These are phyloP conservation scores for Sporisorium scitamineum DNA, from an alignment of 1,284 basidiomycete species.

Conservation along the genomic window DNA sequence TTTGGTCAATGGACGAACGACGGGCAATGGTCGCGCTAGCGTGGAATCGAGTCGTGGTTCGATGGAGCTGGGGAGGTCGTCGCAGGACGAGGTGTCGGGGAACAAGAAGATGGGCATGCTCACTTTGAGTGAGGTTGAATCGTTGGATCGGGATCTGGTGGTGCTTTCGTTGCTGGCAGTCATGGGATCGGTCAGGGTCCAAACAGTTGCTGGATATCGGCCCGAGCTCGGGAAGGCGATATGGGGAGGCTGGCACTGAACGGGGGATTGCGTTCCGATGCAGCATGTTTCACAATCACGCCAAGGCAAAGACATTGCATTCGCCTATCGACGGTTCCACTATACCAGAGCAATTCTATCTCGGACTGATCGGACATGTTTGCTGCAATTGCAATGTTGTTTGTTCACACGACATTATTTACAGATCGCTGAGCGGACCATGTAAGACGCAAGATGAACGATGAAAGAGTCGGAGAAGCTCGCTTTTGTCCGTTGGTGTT, in stretches of 20 bases:
- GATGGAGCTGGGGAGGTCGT: neutral
- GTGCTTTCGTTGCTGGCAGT: slow-evolving; percentile 36
- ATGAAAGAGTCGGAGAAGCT: too few relatives aligned
- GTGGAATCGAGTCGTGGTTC: neutral
- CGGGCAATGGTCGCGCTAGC: neutral
- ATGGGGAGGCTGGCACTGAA: neutral
- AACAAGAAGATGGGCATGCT: slow-evolving; percentile 31
- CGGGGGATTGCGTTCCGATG: neutral
- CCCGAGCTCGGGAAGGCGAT: neutral
- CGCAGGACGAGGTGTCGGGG: neutral
- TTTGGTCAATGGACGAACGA: slow-evolving; percentile 17
- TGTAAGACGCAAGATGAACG: too few relatives aligned
- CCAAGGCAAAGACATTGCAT: too few relatives aligned
- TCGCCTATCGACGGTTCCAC: too few relatives aligned
- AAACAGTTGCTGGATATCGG: neutral
- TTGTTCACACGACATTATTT: too few relatives aligned
- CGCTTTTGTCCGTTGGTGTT: too few relatives aligned
- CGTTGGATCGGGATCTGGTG: slow-evolving; percentile 31
- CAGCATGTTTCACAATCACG: too few relatives aligned
- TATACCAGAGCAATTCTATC: too few relatives aligned
- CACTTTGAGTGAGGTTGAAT: slow-evolving; percentile 5
- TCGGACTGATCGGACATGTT: too few relatives aligned
- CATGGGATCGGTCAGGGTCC: slow-evolving; percentile 25
- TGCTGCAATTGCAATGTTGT: too few relatives aligned
- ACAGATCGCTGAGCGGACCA: too few relatives aligned